Evolutionary conservation across 768 basidiomycete species (phyloP), one percentile per base, ranked within the genome.

Genomic region (Gloeophyllum trabeum): DNA sequence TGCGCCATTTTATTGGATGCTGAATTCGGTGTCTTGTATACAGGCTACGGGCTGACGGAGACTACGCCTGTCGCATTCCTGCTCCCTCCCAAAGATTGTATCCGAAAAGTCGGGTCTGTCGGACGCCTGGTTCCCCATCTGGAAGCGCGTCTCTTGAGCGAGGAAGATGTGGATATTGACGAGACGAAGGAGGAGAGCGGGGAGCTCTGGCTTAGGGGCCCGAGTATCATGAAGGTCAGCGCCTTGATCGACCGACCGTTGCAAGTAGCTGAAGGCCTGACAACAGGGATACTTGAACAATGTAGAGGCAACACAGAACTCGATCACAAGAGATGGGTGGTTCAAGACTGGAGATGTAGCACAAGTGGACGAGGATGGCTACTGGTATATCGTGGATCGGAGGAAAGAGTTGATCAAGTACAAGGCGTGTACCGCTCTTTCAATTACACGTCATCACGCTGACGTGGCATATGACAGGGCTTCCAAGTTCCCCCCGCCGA

Each of bases 311-410:
- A 93, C 88, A 2, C 61, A 64, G 19, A 70, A 76, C 12, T 60
- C 79, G 4, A 80, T 93, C 48, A 85, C 81, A 0, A 58, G 59
- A 0, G 81, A 87, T 39, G 71, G 76, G 3, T 96, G 87, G 87
- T 80, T 90, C 64, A 88, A 83, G 67, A 92, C 90, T 0, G 89
- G 91, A 1, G 91, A 94, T 56, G 73, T 93, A 39, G 83, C 73
- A 10, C 25, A 34, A 6, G 12, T 21, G 6, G 61, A 67, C 42
- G 23, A 48, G 4, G 61, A 67, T 1, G 70, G 69, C 0, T 63
- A 58, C 46, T 69, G 56, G 51, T 54, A 46, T 54, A 60, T 63
- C 35, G 59, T 64, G 3, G 59, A 61, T 28, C 51, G 62, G 1
- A 41, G 40, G 16, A 60, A 58, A 43, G 59, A 58, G 44, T 41